Percentiles rank a stretch among this genome's conserved stretches.
phyloP scores from a whole-genome alignment of 345 rosid genomes.

The Arabis alpina region DNA sequence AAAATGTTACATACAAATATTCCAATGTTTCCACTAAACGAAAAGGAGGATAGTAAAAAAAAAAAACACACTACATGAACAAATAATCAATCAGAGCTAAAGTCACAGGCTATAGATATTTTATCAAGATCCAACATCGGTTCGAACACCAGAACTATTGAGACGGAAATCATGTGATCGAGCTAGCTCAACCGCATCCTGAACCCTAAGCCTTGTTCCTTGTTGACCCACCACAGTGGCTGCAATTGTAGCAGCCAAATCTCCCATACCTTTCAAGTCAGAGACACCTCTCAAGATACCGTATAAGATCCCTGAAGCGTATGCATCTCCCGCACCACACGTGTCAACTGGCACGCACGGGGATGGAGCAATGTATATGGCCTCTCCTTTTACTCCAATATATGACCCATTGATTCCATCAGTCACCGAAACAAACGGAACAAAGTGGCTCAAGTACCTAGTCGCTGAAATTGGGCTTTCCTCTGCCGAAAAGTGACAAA shows the following conservation, averaged over 20 bases:
- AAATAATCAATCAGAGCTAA: slow-evolving; percentile 36
- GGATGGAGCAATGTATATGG: slow-evolving; percentile 82
- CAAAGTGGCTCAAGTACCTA: slow-evolving; percentile 87
- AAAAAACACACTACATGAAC: slow-evolving; percentile 24
- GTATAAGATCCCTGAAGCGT: slow-evolving; percentile 88
- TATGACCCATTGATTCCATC: slow-evolving; percentile 91
- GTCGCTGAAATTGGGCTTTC: slow-evolving; percentile 81
- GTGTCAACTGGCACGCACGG: slow-evolving; percentile 84
- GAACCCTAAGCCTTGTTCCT: slow-evolving; percentile 86
- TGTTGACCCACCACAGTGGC: slow-evolving; percentile 92
- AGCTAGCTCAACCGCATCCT: slow-evolving; percentile 68
- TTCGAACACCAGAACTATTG: slow-evolving; percentile 44
- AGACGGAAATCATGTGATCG: slow-evolving; percentile 60
- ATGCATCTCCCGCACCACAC: slow-evolving; percentile 96
- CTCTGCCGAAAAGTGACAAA: slow-evolving; percentile 71
- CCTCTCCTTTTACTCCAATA: slow-evolving; percentile 95
- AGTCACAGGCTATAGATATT: slow-evolving; percentile 59
- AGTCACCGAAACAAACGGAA: slow-evolving; percentile 84
- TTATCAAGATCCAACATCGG: slow-evolving; percentile 67
- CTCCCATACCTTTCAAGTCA: slow-evolving; percentile 79
- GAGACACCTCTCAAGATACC: slow-evolving; percentile 74
- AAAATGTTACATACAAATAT: slow-evolving; percentile 38
- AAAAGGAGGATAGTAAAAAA: slow-evolving; percentile 18
- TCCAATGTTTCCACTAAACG: slow-evolving; percentile 19
- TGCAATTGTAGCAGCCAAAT: slow-evolving; percentile 85